A percentile compares a stretch with the other conserved stretches of the same genome.
Conservation (phyloP, 345 rosid species). For the Hirschfeldia incana region DNA sequence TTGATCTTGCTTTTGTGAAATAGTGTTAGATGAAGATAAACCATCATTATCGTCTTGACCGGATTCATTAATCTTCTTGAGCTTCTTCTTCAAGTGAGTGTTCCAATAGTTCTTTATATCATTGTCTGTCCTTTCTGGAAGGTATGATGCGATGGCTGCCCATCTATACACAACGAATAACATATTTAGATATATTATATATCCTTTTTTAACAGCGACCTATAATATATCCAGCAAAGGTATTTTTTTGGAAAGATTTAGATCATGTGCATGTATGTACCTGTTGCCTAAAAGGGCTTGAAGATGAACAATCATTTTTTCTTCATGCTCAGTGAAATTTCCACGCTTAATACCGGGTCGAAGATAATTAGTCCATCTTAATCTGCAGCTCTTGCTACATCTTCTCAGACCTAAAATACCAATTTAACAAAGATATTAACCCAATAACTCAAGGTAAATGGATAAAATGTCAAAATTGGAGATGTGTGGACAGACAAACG, state of each 20-base stretch:
- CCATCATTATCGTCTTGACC: constrained; percentile 31
- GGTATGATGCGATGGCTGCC: constrained; percentile 99
- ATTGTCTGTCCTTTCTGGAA: constrained; percentile 96
- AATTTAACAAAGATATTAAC: constrained; percentile 13
- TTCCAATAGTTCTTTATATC: constrained; percentile 97
- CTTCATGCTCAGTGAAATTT: constrained; percentile 87
- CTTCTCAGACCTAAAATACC: constrained; percentile 71
- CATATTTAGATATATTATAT: constrained; percentile 3
- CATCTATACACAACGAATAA: constrained; percentile 54
- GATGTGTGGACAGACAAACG: constrained; percentile 30
- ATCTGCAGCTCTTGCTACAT: constrained; percentile 99
- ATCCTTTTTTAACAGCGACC: too few species aligned
- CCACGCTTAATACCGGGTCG: constrained; percentile 96
- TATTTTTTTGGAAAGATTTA: not conserved
- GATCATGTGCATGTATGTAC: constrained; percentile 42
- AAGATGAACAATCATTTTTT: constrained; percentile 91
- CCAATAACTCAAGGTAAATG: not conserved
- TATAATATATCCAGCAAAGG: too few species aligned
- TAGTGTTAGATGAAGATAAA: constrained; percentile 26
- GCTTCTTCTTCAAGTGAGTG: constrained; percentile 90
- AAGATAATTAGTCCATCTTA: constrained; percentile 95
- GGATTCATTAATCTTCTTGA: constrained; percentile 53
- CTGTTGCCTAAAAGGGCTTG: constrained; percentile 98
- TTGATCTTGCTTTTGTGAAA: constrained; percentile 34
- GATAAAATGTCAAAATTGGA: not conserved